Conservation (phyloP, 371 early-diverging fungal species). For the Apophysomyces trapeziformis region DNA sequence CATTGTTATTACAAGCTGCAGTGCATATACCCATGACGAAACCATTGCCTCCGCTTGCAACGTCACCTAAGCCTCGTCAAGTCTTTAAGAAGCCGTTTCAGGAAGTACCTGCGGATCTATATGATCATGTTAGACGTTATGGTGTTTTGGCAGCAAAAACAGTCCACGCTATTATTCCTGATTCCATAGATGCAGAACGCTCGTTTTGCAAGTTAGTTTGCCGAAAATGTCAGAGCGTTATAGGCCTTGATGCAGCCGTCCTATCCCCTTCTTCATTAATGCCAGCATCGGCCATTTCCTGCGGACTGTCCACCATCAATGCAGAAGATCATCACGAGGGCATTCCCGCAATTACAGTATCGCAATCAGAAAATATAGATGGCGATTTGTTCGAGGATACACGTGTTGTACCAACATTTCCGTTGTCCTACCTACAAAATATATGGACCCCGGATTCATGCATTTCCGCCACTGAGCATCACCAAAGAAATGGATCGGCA, state of each 20-base stretch:
- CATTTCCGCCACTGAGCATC: background rate
- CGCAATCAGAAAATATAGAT: background rate
- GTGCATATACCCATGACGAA: slow-evolving; percentile 39
- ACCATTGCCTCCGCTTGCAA: slow-evolving; percentile 27
- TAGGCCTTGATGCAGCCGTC: background rate
- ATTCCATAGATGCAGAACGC: background rate
- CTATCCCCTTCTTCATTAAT: background rate
- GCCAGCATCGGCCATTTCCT: slow-evolving; percentile 1
- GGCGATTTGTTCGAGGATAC: background rate
- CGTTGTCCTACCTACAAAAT: slow-evolving; percentile 1
- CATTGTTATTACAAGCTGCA: slow-evolving; percentile 43
- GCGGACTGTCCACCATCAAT: background rate
- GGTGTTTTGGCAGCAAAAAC: background rate
- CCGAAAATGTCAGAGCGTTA: background rate
- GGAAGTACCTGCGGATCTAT: background rate
- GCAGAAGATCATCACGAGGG: background rate
- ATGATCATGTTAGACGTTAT: background rate
- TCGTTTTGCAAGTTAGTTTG: background rate
- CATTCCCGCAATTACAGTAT: background rate
- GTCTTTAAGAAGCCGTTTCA: slow-evolving; percentile 1
- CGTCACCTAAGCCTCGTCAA: background rate
- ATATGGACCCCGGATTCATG: slow-evolving; percentile 7
- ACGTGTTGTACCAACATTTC: background rate
- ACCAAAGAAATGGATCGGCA: background rate
- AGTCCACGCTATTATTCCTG: slow-evolving; percentile 1